Evolutionary conservation across 176 grass and related monocot species (phyloP).

Genomic region (Zizania latifolia): DNA sequence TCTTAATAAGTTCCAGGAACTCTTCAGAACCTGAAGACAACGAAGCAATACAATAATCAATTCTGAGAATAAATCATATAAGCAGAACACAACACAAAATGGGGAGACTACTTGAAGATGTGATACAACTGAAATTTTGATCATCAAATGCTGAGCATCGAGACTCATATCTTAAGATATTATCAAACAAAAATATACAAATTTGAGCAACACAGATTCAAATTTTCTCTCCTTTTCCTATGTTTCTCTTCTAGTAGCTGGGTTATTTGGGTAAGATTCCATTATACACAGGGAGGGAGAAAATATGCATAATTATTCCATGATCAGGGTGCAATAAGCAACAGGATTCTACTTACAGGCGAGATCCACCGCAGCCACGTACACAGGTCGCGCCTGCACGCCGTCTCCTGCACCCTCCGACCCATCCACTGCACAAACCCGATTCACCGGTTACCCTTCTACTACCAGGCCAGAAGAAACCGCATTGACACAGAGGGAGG

Average conservation of each 20-base stretch:
- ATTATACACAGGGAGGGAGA: background rate
- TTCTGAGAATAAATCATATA: background rate
- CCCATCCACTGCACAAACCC: slow-evolving; percentile 52
- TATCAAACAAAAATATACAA: background rate
- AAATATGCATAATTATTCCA: background rate
- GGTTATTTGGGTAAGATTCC: background rate
- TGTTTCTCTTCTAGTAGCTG: slow-evolving; percentile 2
- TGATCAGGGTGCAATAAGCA: background rate
- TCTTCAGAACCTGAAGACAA: slow-evolving; percentile 84
- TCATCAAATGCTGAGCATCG: background rate
- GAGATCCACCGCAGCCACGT: slow-evolving; percentile 91
- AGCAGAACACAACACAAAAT: background rate
- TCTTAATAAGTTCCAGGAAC: slow-evolving; percentile 87
- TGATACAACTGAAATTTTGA: background rate
- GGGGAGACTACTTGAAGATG: background rate
- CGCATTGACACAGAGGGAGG: background rate
- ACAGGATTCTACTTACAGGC: slow-evolving; percentile 51
- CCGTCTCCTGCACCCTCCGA: slow-evolving; percentile 34
- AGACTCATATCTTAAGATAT: background rate
- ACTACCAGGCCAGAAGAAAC: slow-evolving; percentile 9
- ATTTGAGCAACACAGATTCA: background rate
- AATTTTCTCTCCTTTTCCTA: background rate
- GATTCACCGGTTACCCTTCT: slow-evolving; percentile 1
- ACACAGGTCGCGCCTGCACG: slow-evolving; percentile 66
- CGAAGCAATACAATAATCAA: background rate